Evolutionary conservation across 2,329 filamentous ascomycete genomes (phyloP).

Genomic region (Colletotrichum sp.): DNA sequence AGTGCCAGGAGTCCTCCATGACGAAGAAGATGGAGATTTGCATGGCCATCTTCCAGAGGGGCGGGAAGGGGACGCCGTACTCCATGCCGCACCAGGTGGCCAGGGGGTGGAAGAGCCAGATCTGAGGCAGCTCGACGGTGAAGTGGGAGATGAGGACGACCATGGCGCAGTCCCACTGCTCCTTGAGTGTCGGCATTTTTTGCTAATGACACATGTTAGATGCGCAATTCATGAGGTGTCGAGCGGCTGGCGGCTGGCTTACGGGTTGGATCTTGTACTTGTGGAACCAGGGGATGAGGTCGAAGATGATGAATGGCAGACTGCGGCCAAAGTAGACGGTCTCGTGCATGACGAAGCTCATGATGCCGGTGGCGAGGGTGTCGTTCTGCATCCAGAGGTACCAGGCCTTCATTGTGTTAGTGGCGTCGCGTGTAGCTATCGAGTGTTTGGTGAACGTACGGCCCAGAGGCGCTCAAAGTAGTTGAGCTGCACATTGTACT

Average conservation of each 20-base stretch:
- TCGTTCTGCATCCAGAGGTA: constrained; percentile 99
- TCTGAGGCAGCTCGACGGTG: constrained; percentile 97
- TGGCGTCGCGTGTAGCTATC: neutral
- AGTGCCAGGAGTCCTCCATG: constrained; percentile 97
- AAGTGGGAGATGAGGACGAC: constrained; percentile 95
- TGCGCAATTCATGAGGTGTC: neutral
- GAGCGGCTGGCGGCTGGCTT: constrained; percentile 40
- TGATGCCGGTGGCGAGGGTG: constrained; percentile 91
- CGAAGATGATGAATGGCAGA: constrained; percentile 92
- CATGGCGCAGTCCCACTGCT: constrained; percentile 93
- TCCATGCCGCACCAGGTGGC: constrained; percentile 90
- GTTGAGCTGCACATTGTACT: constrained; percentile 85
- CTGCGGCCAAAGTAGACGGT: constrained; percentile 90
- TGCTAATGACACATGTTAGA: constrained; percentile 35
- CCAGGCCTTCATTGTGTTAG: constrained; percentile 66
- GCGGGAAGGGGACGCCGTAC: constrained; percentile 88
- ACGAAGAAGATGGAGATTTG: constrained; percentile 96
- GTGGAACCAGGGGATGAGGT: constrained; percentile 84
- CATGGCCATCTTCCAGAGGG: constrained; percentile 81
- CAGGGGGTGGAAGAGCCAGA: constrained; percentile 98
- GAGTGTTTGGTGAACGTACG: constrained; percentile 47
- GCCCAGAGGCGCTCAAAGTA: constrained; percentile 89
- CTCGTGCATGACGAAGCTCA: constrained; percentile 98
- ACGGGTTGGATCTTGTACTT: constrained; percentile 94
- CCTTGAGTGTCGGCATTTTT: constrained; percentile 90